A percentile compares a stretch with the other conserved stretches of the same genome.
Evolutionary conservation across 768 basidiomycete genomes (phyloP).

Genomic region (Mycena galopus): DNA sequence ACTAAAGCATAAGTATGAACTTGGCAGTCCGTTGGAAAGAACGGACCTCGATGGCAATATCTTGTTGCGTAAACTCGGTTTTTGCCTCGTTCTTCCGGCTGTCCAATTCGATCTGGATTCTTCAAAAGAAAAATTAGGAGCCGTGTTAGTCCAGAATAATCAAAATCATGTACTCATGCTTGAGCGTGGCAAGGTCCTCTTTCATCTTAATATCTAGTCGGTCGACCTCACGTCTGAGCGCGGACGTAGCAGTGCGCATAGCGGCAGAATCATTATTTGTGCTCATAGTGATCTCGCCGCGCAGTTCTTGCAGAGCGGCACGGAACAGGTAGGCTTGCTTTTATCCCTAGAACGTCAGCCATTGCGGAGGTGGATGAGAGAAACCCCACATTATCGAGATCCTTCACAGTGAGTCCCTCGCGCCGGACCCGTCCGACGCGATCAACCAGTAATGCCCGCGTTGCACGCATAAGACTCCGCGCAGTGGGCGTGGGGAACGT

Average conservation of each 20-base stretch:
- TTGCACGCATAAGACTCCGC: conserved; percentile 86
- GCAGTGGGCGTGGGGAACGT: conserved; percentile 83
- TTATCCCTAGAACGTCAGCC: conserved; percentile 13
- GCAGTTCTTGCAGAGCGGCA: conserved; percentile 91
- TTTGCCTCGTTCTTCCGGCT: conserved; percentile 93
- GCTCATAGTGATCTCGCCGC: conserved; percentile 86
- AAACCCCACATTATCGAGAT: conserved; percentile 80
- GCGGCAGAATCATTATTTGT: conserved; percentile 88
- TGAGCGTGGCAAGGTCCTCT: conserved; percentile 88
- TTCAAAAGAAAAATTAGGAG: conserved; percentile 46
- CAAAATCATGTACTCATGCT: conserved; percentile 85
- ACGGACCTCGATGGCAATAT: conserved; percentile 85
- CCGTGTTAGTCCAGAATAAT: conserved; percentile 6
- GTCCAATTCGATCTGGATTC: conserved; percentile 97
- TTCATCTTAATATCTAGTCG: conserved; percentile 90
- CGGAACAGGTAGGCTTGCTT: conserved; percentile 97
- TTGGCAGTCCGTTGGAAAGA: not conserved
- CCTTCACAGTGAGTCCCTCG: conserved; percentile 81
- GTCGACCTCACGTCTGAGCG: conserved; percentile 90
- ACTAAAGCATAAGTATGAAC: not conserved
- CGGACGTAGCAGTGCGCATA: conserved; percentile 81
- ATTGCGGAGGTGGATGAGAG: not conserved
- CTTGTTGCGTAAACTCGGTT: conserved; percentile 85
- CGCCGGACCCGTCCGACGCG: conserved; percentile 77
- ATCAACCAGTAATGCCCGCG: conserved; percentile 83